Conservation (phyloP, 192 early-diverging fungal species). For the Phycomyces blakesleeanus region DNA sequence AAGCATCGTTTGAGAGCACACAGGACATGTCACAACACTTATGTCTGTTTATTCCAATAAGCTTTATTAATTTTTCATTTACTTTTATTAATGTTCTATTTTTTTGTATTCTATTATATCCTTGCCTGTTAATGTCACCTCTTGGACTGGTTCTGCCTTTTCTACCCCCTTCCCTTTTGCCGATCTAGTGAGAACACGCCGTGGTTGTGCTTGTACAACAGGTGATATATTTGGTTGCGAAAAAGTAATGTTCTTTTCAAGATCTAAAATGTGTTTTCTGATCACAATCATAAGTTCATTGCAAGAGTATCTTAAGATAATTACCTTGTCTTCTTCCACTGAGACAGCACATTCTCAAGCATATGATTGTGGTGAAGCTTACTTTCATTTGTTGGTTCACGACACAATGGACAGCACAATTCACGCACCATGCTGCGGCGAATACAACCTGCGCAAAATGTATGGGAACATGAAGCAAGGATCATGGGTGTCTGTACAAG, state of each 20-base stretch:
- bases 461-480: constrained; percentile 59
- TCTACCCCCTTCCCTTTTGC: not conserved
- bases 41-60: constrained; percentile 8
- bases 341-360: constrained; percentile 21
- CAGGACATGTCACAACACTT: constrained; percentile 33
- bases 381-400: constrained; percentile 29
- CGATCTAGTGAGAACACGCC: not conserved
- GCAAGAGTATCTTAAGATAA: not conserved
- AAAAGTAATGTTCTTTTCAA: not conserved
- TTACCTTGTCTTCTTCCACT: constrained; percentile 32
- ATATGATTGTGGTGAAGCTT: constrained; percentile 29
- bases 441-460: constrained; percentile 76
- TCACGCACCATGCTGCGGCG: constrained; percentile 57
- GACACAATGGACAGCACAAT: constrained; percentile 64
- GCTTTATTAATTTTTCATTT: no score
- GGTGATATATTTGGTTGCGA: no score
- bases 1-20: constrained; percentile 28
- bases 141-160: not conserved
- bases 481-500: constrained; percentile 58
- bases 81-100: no score
- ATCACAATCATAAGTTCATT: not conserved
- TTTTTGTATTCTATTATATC: not conserved
- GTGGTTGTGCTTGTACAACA: no score
- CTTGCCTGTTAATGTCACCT: not conserved
- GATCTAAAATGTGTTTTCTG: not conserved